These are phyloP conservation scores for Torulaspora globosa DNA, from an alignment of 1,139 yeast genomes.

Conservation along the genomic window DNA sequence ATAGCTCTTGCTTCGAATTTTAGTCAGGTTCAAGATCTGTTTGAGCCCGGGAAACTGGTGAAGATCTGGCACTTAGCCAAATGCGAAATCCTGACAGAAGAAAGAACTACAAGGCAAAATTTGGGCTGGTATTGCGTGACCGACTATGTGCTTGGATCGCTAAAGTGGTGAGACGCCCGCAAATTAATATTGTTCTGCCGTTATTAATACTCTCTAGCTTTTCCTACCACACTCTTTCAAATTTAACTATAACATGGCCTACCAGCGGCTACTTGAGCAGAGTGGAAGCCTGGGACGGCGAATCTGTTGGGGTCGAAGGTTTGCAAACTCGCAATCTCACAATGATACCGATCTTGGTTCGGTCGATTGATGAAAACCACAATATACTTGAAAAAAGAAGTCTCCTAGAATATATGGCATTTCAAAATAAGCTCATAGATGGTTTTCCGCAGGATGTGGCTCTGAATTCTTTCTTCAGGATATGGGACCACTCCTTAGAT, in stretches of 20 bases:
- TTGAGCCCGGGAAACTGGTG: background rate
- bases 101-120: background rate
- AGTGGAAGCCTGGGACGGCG: conserved; percentile 6
- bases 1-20: background rate
- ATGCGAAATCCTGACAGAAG: background rate
- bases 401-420: conserved; percentile 32
- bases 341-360: conserved; percentile 28
- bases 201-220: conserved; percentile 46
- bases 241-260: conserved; percentile 13
- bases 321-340: conserved; percentile 9
- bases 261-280: conserved; percentile 7
- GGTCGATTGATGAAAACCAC: conserved; percentile 14
- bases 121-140: background rate
- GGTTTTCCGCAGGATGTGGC: conserved; percentile 13
- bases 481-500: conserved; percentile 37
- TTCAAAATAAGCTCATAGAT: conserved; percentile 35
- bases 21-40: background rate
- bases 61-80: background rate
- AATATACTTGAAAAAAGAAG: conserved; percentile 37
- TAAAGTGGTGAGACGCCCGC: conserved; percentile 40
- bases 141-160: conserved; percentile 10
- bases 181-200: conserved; percentile 48
- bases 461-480: conserved; percentile 40
- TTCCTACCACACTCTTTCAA: conserved; percentile 49
- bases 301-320: conserved; percentile 9